Conservation (phyloP, 441 rosid genomes). For the Adansonia grandidieri region DNA sequence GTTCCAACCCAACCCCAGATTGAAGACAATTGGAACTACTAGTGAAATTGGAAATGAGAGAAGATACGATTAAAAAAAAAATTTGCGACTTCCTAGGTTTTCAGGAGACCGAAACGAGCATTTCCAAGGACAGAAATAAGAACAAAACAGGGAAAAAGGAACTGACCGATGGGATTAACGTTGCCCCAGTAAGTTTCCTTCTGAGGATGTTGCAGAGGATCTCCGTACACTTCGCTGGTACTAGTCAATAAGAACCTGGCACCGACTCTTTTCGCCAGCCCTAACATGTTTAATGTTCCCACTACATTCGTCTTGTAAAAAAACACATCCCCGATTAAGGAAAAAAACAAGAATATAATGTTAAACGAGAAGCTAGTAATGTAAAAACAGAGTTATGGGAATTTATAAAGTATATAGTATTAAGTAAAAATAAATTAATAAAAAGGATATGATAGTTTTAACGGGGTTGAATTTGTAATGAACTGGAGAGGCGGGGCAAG, state of each 20-base stretch:
- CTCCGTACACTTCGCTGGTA: slow-evolving; percentile 95
- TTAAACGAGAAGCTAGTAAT: neutral
- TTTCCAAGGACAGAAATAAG: neutral
- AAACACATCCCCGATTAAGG: slow-evolving; percentile 31
- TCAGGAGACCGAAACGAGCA: neutral
- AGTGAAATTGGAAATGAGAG: neutral
- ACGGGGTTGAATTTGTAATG: slow-evolving; percentile 95
- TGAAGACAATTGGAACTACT: neutral
- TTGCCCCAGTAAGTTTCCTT: slow-evolving; percentile 99
- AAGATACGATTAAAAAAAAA: neutral
- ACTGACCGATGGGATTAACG: slow-evolving; percentile 90
- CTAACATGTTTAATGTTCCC: slow-evolving; percentile 90
- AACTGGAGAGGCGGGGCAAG: slow-evolving; percentile 95
- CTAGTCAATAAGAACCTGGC: slow-evolving; percentile 87
- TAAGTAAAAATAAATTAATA: neutral
- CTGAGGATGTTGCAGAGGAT: slow-evolving; percentile 95
- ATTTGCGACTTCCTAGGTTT: neutral
- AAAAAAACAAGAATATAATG: neutral
- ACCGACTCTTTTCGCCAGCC: slow-evolving; percentile 87
- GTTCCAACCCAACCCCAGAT: neutral
- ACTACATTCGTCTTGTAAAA: slow-evolving; percentile 86
- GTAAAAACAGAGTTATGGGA: neutral
- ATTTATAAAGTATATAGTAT: neutral
- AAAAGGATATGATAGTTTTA: slow-evolving; percentile 75
- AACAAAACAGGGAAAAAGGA: neutral